These are phyloP conservation scores for Suhomyces panamericanus DNA, from an alignment of 1,139 yeast species.

Conservation along the genomic window DNA sequence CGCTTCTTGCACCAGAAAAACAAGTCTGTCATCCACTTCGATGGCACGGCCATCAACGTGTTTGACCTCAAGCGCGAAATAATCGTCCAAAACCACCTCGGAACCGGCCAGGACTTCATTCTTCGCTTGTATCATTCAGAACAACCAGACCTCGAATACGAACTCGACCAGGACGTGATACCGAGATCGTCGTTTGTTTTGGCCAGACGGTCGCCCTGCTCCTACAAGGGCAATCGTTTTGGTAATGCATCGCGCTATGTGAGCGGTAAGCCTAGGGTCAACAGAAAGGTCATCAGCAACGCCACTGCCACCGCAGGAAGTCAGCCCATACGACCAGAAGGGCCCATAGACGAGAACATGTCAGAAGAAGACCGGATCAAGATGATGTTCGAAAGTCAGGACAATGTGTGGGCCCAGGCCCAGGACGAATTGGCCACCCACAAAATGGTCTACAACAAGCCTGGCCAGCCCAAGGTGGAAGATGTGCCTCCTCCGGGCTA, in stretches of 20 bases:
- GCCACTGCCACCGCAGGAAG: slow-evolving; percentile 20
- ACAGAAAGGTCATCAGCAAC: slow-evolving; percentile 37
- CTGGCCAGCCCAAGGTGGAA: slow-evolving; percentile 47
- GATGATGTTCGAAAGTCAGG: slow-evolving; percentile 90
- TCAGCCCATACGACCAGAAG: slow-evolving; percentile 8
- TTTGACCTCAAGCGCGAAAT: slow-evolving; percentile 93
- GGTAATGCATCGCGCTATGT: slow-evolving; percentile 77
- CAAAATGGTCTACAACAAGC: slow-evolving; percentile 57
- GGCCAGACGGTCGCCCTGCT: slow-evolving; percentile 77
- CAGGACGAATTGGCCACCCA: slow-evolving; percentile 87
- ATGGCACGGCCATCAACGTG: slow-evolving; percentile 94
- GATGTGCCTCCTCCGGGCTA: slow-evolving; percentile 94
- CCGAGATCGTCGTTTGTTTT: slow-evolving; percentile 85
- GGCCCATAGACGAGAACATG: slow-evolving; percentile 38
- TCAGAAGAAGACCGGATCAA: slow-evolving; percentile 87
- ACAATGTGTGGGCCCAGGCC: slow-evolving; percentile 91
- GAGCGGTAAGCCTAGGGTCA: slow-evolving; percentile 75
- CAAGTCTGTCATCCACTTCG: slow-evolving; percentile 79
- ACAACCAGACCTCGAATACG: slow-evolving; percentile 79
- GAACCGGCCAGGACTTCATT: slow-evolving; percentile 84
- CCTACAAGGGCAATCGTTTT: slow-evolving; percentile 56
- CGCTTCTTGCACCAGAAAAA: slow-evolving; percentile 83
- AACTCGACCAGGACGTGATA: slow-evolving; percentile 85
- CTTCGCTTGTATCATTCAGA: slow-evolving; percentile 59
- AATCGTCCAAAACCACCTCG: slow-evolving; percentile 74